Evolutionary conservation across 768 basidiomycete species (phyloP).

Genomic region (Lactarius psammicola): DNA sequence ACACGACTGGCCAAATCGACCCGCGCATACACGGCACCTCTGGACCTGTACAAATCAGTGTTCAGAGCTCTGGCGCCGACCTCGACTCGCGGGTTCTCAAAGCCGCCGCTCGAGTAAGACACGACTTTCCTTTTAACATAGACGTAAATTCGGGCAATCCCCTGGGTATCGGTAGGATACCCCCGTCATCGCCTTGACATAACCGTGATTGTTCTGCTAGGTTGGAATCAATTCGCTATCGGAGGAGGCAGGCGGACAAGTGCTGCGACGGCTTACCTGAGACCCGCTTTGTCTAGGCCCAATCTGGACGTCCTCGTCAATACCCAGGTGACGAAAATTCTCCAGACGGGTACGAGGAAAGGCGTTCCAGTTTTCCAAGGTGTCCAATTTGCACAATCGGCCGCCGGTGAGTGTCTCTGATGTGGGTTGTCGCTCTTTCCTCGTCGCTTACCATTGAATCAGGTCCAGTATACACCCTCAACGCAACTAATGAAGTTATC

Average conservation of each 20-base stretch:
- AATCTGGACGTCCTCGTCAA: slow-evolving; percentile 14
- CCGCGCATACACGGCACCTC: slow-evolving; percentile 12
- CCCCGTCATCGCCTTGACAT: too few relatives aligned
- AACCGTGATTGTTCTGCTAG: not conserved
- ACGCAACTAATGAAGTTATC: slow-evolving; percentile 23
- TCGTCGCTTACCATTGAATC: not conserved
- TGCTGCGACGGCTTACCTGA: slow-evolving; percentile 13
- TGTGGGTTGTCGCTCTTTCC: not conserved
- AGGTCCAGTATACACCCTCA: slow-evolving; percentile 11
- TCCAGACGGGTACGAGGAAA: not conserved
- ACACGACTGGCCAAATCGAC: slow-evolving; percentile 24
- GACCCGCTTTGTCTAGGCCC: not conserved
- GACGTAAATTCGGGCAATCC: slow-evolving; percentile 12
- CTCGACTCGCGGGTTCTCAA: slow-evolving; percentile 18
- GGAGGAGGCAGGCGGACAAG: not conserved
- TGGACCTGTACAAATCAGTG: slow-evolving; percentile 21
- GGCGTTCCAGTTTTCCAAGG: slow-evolving; percentile 5
- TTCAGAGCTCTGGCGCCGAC: slow-evolving; percentile 13
- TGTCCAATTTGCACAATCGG: slow-evolving; percentile 13
- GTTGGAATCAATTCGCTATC: slow-evolving; percentile 5
- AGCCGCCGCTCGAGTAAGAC: not conserved
- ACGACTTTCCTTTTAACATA: slow-evolving; percentile 5
- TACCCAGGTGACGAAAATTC: slow-evolving; percentile 5
- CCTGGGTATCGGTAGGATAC: slow-evolving; percentile 1
- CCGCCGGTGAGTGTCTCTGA: not conserved